Evolutionary conservation across 2,329 filamentous ascomycete genomes (phyloP).

Genomic region (Coniochaeta sp.): DNA sequence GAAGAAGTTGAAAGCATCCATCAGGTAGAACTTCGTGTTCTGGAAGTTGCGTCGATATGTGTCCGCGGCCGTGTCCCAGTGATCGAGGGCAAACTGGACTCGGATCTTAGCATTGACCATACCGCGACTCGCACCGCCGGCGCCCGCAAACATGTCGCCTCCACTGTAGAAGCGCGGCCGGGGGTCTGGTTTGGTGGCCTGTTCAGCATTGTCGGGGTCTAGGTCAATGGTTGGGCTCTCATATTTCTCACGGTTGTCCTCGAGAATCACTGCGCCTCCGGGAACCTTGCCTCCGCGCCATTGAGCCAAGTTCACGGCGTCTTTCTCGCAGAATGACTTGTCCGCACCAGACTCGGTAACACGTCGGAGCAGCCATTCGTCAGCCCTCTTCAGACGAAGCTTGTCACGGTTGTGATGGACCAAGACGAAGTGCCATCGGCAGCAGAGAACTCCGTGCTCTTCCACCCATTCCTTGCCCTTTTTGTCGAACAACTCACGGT

Average conservation of each 20-base stretch:
- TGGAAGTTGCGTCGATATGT: conserved; percentile 56
- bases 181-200: not conserved
- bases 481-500: conserved; percentile 11
- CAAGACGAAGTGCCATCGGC: conserved; percentile 40
- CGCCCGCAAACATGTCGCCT: conserved; percentile 67
- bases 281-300: conserved; percentile 31
- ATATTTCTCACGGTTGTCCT: conserved; percentile 10
- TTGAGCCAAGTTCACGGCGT: conserved; percentile 20
- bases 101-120: conserved; percentile 50
- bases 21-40: conserved; percentile 36
- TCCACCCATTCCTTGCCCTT: conserved; percentile 13
- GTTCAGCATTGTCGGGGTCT: conserved; percentile 8
- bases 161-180: conserved; percentile 50
- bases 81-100: conserved; percentile 58
- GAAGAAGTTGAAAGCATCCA: conserved; percentile 43
- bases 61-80: conserved; percentile 43
- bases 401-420: conserved; percentile 20
- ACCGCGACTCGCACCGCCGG: conserved; percentile 62
- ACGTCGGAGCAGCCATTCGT: conserved; percentile 27
- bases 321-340: conserved; percentile 14
- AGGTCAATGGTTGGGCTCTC: conserved; percentile 15
- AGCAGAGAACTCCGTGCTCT: conserved; percentile 34
- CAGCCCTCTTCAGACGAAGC: conserved; percentile 12
- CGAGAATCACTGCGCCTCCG: conserved; percentile 30
- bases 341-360: conserved; percentile 17